Base-by-base conservation (phyloP, 495 filamentous ascomycete species). In the Tuber melanosporum region DNA sequence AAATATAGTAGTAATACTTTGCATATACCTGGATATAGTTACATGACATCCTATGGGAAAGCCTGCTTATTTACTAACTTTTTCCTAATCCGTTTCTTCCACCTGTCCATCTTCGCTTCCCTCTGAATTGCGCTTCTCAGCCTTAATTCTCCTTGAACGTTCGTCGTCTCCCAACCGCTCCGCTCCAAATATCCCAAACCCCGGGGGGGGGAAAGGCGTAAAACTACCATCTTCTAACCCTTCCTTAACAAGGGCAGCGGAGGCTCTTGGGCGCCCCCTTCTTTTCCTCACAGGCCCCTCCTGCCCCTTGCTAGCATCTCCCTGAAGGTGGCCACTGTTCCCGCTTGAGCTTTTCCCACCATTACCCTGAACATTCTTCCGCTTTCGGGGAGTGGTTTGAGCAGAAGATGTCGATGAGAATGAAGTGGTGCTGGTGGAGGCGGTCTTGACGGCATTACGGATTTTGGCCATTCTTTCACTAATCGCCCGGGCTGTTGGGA, bases 401-500 rank as follows among this genome's bases (percentile, higher is more conserved):
- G 12, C 17, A 66, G 57, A 57, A 57, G 52, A 32, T 15, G n/a
- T 15, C 26, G 57, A 26, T 36, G 26, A 19, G 26, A 77, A 73
- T 46, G 78, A 73, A 1, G 62, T 36, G 0, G 77, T 71, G 22
- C 70, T 10, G 14, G n/a, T n/a, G 10, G 17, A 20, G 5, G 73
- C 14, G n/a, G 12, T 45, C 72, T 76, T 75, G 52, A 71, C n/a
- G 3, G 17, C 12, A 22, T 73, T 80, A 32, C 72, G 44, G 17
- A 80, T 75, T 41, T 47, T 79, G 6, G 42, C 36, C 26, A 80
- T 80, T 12, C 78, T 73, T 46, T 80, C 78, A 32, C 77, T 80
- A 66, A 80, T 80, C 46, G 78, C 78, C 45, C 78, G 77, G 39
- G 77, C 73, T 32, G 78, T 80, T 20, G 78, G 78, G 62, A 80